Base-by-base conservation (phyloP, 116 monocot species). In the Phalaenopsis hybrid region DNA sequence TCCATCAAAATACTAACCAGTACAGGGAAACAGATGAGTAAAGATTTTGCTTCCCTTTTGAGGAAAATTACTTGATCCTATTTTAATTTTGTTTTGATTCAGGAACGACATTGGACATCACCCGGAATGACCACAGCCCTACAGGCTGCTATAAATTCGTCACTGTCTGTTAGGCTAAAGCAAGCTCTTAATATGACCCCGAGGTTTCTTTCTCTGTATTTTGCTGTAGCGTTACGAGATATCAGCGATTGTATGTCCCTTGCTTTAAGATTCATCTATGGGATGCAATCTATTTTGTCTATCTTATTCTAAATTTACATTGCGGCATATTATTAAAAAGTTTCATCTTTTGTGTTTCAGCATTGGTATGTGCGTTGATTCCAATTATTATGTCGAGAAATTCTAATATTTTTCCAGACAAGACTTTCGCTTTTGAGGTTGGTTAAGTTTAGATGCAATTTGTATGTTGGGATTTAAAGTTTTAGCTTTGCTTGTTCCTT, bases 361-460 rank as follows among this genome's bases (percentile, higher is more conserved):
- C 98, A 76, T 80, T 98, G 77, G 80, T 93, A 67, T 98, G 95
- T 83, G 91, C 98, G 76, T 79, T 98, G 57, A 89, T 98, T 92
- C 95, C 95, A 59, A 88, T 93, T 75, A 61, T 98, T 44, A 98
- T 98, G 98, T 91, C 92, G 76, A 91, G 98, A 78, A 93, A 92
- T 87, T 84, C 91, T 80, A 91, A 88, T 75, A 78, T 93, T 72
- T 98, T 91, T 81, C 95, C 98, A 74, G 95, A 98, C 81, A 94
- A 92, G 81, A 80, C 81, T 83, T 95, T 92, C 79, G 85, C 87
- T n/a, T 92, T 92, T 83, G 92, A 95, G 98, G 98, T 91, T 55
- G 48, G 86, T 84, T 52, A 50, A 69, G 41, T 77, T 73, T 48
- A 3, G 55, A 44, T 41, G 8, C 2, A 61, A 9, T 20, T 17